These are phyloP conservation scores for Hyparrhenia diplandra DNA, from an alignment of 176 grass and related monocot species.

Conservation along the genomic window DNA sequence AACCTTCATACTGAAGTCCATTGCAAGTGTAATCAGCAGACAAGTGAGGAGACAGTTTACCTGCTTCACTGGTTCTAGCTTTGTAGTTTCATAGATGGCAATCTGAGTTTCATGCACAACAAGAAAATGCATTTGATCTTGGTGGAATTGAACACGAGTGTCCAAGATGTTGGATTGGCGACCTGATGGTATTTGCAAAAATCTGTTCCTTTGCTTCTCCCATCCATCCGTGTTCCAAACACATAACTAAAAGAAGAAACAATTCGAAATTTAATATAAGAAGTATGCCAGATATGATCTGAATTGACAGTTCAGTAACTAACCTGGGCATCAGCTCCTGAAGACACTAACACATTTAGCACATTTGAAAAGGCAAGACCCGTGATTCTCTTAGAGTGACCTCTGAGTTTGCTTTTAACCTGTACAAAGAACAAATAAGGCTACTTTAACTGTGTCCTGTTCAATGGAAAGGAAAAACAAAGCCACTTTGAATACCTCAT, in stretches of 20 bases:
- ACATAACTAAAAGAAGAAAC: slow-evolving; percentile 62
- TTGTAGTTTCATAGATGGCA: slow-evolving; percentile 89
- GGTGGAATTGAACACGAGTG: slow-evolving; percentile 94
- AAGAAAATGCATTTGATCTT: slow-evolving; percentile 94
- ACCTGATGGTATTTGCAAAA: slow-evolving; percentile 69
- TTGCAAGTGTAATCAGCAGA: background rate
- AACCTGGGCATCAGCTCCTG: slow-evolving; percentile 98
- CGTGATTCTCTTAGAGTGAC: slow-evolving; percentile 97
- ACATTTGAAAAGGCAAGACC: slow-evolving; percentile 96
- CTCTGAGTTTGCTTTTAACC: slow-evolving; percentile 98
- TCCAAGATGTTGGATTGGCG: slow-evolving; percentile 72
- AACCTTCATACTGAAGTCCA: background rate
- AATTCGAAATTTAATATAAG: slow-evolving; percentile 4
- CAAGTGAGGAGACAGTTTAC: slow-evolving; percentile 18
- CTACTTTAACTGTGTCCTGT: background rate
- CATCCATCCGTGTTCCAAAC: slow-evolving; percentile 94
- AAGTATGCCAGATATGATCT: background rate
- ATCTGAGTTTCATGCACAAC: slow-evolving; percentile 97
- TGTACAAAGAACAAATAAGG: slow-evolving; percentile 26
- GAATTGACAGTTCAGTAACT: slow-evolving; percentile 26
- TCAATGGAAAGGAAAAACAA: slow-evolving; percentile 1
- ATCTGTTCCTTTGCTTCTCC: slow-evolving; percentile 84
- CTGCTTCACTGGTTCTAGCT: slow-evolving; percentile 82
- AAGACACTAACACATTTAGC: slow-evolving; percentile 85
- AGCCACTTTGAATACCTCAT: slow-evolving; percentile 58